Evolutionary conservation across 352 stramenopile species (phyloP).

Genomic region (Phytophthora crassamura): DNA sequence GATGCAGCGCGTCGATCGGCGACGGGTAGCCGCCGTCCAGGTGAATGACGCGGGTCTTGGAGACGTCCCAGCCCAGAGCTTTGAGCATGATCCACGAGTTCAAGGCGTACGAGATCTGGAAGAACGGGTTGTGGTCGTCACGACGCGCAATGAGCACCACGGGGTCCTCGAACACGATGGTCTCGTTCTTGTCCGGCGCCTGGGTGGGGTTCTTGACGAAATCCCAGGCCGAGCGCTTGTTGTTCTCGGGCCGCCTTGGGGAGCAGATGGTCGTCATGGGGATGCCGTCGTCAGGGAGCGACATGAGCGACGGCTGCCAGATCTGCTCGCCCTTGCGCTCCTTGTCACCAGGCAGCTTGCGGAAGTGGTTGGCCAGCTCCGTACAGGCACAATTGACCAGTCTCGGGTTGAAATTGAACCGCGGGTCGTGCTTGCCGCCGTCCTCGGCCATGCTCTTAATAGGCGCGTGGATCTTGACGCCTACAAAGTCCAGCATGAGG

Average conservation of each 20-base stretch:
- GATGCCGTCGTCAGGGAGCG: constrained; percentile 1
- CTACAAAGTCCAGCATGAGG: constrained; percentile 54
- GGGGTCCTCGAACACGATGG: constrained; percentile 34
- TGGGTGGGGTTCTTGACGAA: constrained; percentile 38
- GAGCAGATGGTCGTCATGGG: constrained; percentile 26
- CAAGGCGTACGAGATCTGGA: constrained; percentile 49
- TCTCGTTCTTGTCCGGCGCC: constrained; percentile 28
- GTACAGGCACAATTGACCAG: constrained; percentile 41
- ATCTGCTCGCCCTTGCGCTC: constrained; percentile 41
- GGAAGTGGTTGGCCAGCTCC: constrained; percentile 38
- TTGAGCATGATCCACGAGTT: constrained; percentile 54
- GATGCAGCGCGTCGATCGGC: constrained; percentile 51
- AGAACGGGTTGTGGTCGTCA: constrained; percentile 68
- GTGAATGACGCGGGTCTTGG: constrained; percentile 48
- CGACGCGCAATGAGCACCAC: constrained; percentile 48
- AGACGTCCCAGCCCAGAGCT: constrained; percentile 38
- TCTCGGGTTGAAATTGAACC: constrained; percentile 35
- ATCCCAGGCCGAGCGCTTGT: constrained; percentile 29
- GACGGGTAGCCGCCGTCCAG: constrained; percentile 54
- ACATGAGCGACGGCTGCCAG: constrained; percentile 21
- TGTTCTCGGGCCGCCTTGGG: neutral
- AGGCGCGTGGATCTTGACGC: constrained; percentile 38
- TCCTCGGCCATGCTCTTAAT: constrained; percentile 40
- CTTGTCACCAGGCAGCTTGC: constrained; percentile 13
- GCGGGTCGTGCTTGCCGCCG: constrained; percentile 38